These are phyloP conservation scores for Hypoxylon lienhwacheense DNA, from an alignment of 495 filamentous ascomycete species.

Conservation along the genomic window DNA sequence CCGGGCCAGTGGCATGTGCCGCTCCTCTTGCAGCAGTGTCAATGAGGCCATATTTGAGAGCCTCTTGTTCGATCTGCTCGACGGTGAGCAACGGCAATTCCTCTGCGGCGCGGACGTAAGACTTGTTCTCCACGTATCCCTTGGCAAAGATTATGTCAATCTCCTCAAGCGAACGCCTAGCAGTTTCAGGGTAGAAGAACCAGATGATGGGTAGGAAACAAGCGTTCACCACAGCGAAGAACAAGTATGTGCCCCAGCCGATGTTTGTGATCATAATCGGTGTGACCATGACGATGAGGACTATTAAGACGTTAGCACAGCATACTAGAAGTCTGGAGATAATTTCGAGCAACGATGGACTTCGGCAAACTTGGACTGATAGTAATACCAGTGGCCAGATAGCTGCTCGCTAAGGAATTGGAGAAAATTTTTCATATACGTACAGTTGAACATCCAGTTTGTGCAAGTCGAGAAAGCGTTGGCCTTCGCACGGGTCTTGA, in stretches of 20 bases:
- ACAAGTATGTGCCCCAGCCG: conserved; percentile 75
- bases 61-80: conserved; percentile 65
- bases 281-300: conserved; percentile 74
- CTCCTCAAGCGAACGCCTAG: conserved; percentile 70
- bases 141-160: conserved; percentile 71
- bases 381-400: background rate
- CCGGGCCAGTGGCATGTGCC: conserved; percentile 12
- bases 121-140: conserved; percentile 72
- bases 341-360: too few relatives aligned
- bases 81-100: conserved; percentile 68
- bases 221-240: conserved; percentile 73
- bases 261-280: conserved; percentile 71
- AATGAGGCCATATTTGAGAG: conserved; percentile 62
- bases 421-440: background rate
- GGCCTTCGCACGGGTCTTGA: conserved; percentile 72
- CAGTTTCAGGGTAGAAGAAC: conserved; percentile 78
- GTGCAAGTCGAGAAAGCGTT: conserved; percentile 75
- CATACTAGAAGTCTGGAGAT: background rate
- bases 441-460: conserved; percentile 80
- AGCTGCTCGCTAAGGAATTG: too few relatives aligned
- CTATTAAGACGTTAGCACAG: conserved; percentile 6
- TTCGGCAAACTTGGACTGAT: background rate
- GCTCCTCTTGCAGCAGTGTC: conserved; percentile 36
- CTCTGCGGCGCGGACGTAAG: conserved; percentile 69
- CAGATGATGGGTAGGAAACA: conserved; percentile 73